Base-by-base conservation (phyloP, 805 yeast genomes). In the Candida endomychidarum region DNA sequence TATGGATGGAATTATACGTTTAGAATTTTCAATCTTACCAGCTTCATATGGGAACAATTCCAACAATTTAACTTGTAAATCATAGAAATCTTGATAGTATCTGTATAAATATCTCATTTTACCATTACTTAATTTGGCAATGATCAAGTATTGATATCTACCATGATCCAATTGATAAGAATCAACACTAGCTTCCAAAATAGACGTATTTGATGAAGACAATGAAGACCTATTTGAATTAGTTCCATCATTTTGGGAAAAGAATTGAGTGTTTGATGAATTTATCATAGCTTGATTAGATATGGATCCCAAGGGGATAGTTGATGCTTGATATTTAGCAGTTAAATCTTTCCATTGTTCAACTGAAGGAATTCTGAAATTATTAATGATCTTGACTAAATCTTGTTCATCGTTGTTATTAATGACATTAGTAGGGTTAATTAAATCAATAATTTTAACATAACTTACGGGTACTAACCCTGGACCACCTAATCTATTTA, bases 1-100 rank as follows among this genome's bases (percentile, higher is more conserved):
- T 54, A 93, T 90, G 49, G 83, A 88, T 6, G 99, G 99, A 42
- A 93, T 72, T 21, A 85, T 82, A 48, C 99, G 78, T 38, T 80
- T 78, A 19, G 79, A 72, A 61, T 85, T 85, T 40, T 81, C 83
- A 31, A 80, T 81, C 50, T 87, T 81, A 10, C 97, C 97, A 7
- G 97, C 96, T 61, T 91, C 99, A 45, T 75, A 80, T 6, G 97
- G 97, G 71, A 86, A 93, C 19, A 81, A 72, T 52, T 85, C 93
- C 37, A 91, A 70, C 37, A 93, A 68, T 46, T 75, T 78, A 38
- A 89, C 89, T 59, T 93, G 99, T 57, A 90, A 77, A 58, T 93
- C 96, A 61, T 90, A 93, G 58, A 93, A 93, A 65, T 93, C 99
- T 60, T 91, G 96, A 63, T 93, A 93, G 63, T 77, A 90, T 44